Conservation (phyloP, 805 yeast genomes). For the Wickerhamomyces alni region DNA sequence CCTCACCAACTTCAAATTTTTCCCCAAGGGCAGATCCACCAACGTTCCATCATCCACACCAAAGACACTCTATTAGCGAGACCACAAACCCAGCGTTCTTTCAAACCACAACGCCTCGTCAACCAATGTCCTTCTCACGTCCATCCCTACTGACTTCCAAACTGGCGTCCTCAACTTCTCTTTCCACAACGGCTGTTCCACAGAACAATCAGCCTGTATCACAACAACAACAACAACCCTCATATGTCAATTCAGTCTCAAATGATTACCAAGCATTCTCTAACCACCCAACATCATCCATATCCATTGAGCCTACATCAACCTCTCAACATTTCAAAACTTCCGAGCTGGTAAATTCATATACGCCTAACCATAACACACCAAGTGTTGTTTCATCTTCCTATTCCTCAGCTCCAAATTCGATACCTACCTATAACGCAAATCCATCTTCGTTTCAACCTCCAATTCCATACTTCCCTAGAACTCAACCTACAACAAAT, state of each 20-base stretch:
- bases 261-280: slow-evolving; percentile 3
- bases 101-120: slow-evolving; percentile 8
- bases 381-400: slow-evolving; percentile 44
- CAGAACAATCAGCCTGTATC: background rate
- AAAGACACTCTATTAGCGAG: slow-evolving; percentile 14
- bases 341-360: slow-evolving; percentile 20
- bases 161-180: slow-evolving; percentile 24
- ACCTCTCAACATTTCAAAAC: slow-evolving; percentile 26
- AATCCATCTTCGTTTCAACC: slow-evolving; percentile 13
- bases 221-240: slow-evolving; percentile 5
- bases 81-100: slow-evolving; percentile 2
- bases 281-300: slow-evolving; percentile 19
- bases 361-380: slow-evolving; percentile 37
- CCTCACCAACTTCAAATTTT: slow-evolving; percentile 19
- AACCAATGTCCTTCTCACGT: slow-evolving; percentile 10
- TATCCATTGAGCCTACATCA: slow-evolving; percentile 19
- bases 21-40: slow-evolving; percentile 24
- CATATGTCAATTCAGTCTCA: slow-evolving; percentile 2
- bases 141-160: slow-evolving; percentile 27
- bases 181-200: slow-evolving; percentile 4
- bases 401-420: slow-evolving; percentile 29
- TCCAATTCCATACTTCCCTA: slow-evolving; percentile 22
- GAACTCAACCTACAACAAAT: slow-evolving; percentile 48
- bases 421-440: slow-evolving; percentile 16
- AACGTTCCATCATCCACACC: slow-evolving; percentile 4